Percentiles rank a stretch among this genome's conserved stretches.
phyloP scores from a whole-genome alignment of 2,329 filamentous ascomycete species.

The Rutstroemia sp. region DNA sequence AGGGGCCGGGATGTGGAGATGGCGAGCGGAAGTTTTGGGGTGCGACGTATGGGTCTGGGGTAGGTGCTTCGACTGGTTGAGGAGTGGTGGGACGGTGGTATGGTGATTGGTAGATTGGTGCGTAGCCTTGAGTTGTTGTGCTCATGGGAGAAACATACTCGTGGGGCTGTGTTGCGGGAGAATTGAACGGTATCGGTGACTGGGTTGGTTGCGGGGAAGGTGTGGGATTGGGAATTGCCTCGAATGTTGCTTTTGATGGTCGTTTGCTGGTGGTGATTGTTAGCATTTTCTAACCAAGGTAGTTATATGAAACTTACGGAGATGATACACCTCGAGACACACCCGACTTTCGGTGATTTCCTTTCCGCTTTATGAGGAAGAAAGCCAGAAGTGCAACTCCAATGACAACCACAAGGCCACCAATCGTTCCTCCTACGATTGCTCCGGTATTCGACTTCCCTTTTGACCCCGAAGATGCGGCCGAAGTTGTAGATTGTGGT shows the following conservation, averaged over 20 bases:
- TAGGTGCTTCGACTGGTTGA: background rate
- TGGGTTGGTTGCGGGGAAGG: background rate
- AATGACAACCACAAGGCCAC: background rate
- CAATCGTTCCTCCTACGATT: conserved; percentile 2
- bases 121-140: background rate
- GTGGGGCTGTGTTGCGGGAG: background rate
- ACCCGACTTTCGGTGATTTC: background rate
- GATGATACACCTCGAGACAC: background rate
- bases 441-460: background rate
- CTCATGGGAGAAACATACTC: conserved; percentile 1
- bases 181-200: background rate
- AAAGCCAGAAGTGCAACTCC: background rate
- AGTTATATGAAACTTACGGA: background rate
- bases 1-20: background rate
- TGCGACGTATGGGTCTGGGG: background rate
- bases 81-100: background rate
- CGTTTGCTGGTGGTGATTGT: background rate
- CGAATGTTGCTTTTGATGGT: background rate
- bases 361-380: background rate
- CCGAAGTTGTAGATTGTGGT: background rate
- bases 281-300: background rate
- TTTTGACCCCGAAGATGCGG: background rate
- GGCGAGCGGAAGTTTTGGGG: background rate
- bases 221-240: background rate
- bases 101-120: conserved; percentile 1